Evolutionary conservation across 805 yeast genomes (phyloP).

Genomic region (Candida mattraensis): DNA sequence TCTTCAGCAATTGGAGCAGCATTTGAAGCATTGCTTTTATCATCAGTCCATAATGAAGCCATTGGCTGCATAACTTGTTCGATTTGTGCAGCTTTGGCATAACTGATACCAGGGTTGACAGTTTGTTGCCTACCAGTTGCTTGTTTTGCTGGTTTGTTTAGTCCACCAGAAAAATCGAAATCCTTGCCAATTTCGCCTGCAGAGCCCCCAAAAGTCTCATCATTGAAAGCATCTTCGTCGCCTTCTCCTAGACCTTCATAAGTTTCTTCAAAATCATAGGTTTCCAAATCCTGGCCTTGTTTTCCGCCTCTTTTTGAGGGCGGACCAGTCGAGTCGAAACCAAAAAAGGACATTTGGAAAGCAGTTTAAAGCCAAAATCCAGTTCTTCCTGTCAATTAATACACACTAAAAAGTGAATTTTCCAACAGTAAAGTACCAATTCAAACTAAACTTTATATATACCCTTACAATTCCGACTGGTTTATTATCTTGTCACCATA

Average conservation of each 20-base stretch:
- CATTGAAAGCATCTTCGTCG: constrained; percentile 77
- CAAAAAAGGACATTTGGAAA: constrained; percentile 75
- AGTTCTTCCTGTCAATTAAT: too few relatives aligned
- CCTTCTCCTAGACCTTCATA: constrained; percentile 81
- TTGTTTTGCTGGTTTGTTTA: constrained; percentile 15
- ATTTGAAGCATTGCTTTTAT: constrained; percentile 23
- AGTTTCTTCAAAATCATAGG: constrained; percentile 79
- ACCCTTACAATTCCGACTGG: too few relatives aligned
- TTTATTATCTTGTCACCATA: too few relatives aligned
- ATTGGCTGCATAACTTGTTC: constrained; percentile 59
- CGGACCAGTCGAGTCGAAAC: constrained; percentile 53
- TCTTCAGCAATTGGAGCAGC: constrained; percentile 19
- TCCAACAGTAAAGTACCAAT: too few relatives aligned
- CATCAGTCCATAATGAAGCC: constrained; percentile 67
- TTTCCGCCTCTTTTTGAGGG: constrained; percentile 31
- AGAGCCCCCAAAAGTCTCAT: constrained; percentile 71
- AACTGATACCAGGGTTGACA: constrained; percentile 31
- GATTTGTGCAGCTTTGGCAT: constrained; percentile 43
- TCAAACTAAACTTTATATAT: too few relatives aligned
- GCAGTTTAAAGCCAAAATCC: too few relatives aligned
- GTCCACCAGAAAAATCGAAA: constrained; percentile 57
- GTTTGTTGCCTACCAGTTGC: too few relatives aligned
- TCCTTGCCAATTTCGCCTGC: constrained; percentile 50
- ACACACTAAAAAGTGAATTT: too few relatives aligned
- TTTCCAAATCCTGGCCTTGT: constrained; percentile 30